Base-by-base conservation (phyloP, 2,329 filamentous ascomycete genomes). In the Arthrobotrys megalospora region DNA sequence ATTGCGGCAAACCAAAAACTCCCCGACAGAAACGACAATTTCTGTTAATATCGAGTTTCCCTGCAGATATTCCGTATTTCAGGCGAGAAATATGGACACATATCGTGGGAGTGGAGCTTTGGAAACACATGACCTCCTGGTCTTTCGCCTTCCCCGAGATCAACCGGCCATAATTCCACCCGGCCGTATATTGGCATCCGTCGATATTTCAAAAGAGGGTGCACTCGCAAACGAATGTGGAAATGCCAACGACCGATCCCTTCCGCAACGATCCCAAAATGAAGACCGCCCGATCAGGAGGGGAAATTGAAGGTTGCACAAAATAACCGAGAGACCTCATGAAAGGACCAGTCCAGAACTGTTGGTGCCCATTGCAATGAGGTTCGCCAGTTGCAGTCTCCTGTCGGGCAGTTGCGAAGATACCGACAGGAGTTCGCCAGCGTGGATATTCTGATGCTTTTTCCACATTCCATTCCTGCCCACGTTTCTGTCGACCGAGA, bases 321-420 rank as follows among this genome's bases (percentile, higher is more conserved):
- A 63, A 70, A 67, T 78, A 68, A 58, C 67, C 67, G 67, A 78
- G 48, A 55, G 52, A 38, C 28, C 60, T 58, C 32, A 14, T 53
- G n/a, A n/a, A 70, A 71, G 50, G 75, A 67, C 75, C 67, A 66
- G 66, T 77, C 73, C 73, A 78, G 75, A 78, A 67, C 75, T 62
- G 58, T 63, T 71, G 36, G 36, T 7, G 47, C 36, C 60, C 32
- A 28, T 72, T 58, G 64, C 32, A 28, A 68, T 58, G 64, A 55
- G 14, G 14, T 60, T 48, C 58, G 53, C 62, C 65, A 50, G 10
- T 77, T 77, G 72, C 66, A 58, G 66, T 48, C n/a, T 41, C 16
- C 11, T 32, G 38, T 66, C 41, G 55, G 47, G 32, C 52, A 50
- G 14, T 41, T 48, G 52, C 41, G 52, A 63, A 43, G 28, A 53